These are phyloP conservation scores for Tetrahymena malaccensis DNA, from an alignment of 73 alveolate species.

Conservation along the genomic window DNA sequence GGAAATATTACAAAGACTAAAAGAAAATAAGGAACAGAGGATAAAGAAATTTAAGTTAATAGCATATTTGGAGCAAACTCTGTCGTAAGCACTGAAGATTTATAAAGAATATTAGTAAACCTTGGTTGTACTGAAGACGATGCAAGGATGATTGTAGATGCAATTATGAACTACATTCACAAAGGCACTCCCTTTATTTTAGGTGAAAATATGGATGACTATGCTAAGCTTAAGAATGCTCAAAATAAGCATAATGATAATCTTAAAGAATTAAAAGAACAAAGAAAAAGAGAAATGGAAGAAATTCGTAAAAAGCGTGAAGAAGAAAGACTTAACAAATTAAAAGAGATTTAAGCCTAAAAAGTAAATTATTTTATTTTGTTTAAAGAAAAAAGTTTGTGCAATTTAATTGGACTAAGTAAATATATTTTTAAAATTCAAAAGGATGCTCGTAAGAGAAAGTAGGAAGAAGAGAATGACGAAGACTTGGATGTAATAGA, in stretches of 20 bases:
- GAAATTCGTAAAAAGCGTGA: background rate
- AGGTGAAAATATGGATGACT: background rate
- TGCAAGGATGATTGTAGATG: background rate
- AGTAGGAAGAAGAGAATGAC: background rate
- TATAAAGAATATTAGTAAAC: background rate
- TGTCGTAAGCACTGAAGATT: background rate
- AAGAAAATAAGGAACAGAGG: slow-evolving; percentile 23
- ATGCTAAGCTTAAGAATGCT: background rate
- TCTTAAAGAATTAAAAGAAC: background rate
- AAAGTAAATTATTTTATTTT: background rate
- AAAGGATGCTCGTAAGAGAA: background rate
- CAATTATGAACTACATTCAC: background rate
- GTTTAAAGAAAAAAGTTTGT: background rate
- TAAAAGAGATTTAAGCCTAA: background rate
- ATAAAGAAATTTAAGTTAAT: slow-evolving; percentile 17
- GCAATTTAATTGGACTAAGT: too few relatives aligned
- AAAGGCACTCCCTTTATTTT: background rate
- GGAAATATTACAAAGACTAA: slow-evolving; percentile 14
- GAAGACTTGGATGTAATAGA: slow-evolving; percentile 13
- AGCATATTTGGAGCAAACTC: slow-evolving; percentile 3
- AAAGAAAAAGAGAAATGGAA: background rate
- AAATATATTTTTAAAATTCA: too few relatives aligned
- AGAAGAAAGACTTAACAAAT: background rate
- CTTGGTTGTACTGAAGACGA: background rate
- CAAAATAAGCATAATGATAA: background rate